A percentile compares a stretch with the other conserved stretches of the same genome.
phyloP scores from a whole-genome alignment of 1,284 basidiomycete genomes.

The Ustilago cynodontis region DNA sequence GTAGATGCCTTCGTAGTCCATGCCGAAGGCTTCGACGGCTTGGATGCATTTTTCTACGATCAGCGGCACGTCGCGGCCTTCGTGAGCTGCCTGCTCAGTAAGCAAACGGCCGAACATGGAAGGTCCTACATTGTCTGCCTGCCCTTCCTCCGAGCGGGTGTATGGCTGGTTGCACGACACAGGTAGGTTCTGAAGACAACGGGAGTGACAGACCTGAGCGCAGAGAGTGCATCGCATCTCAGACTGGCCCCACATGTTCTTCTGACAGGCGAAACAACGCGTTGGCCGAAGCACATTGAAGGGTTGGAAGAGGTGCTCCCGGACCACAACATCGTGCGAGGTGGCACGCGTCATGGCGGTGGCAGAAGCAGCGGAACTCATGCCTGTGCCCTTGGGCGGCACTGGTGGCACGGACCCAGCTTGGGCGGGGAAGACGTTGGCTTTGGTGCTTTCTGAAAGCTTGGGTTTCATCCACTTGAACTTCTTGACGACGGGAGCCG shows the following conservation, averaged over 20 bases:
- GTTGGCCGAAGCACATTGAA: conserved; percentile 88
- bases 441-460: conserved; percentile 50
- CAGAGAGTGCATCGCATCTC: conserved; percentile 80
- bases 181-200: conserved; percentile 59
- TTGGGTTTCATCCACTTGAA: conserved; percentile 75
- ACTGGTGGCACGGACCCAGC: conserved; percentile 35
- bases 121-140: conserved; percentile 70
- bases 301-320: conserved; percentile 87
- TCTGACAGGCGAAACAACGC: conserved; percentile 92
- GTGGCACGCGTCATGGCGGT: conserved; percentile 41
- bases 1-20: conserved; percentile 95
- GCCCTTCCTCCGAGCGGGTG: conserved; percentile 51
- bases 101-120: conserved; percentile 93
- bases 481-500: conserved; percentile 70
- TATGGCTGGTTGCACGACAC: conserved; percentile 62
- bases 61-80: conserved; percentile 81
- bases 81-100: conserved; percentile 82
- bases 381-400: conserved; percentile 31
- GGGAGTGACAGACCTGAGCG: conserved; percentile 59
- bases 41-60: conserved; percentile 86
- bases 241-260: conserved; percentile 98
- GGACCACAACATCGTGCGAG: conserved; percentile 52
- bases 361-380: conserved; percentile 1
- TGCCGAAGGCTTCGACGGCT: conserved; percentile 70
- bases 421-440: conserved; percentile 8